Conservation (phyloP, 352 stramenopile genomes). For the Globisporangium sylvaticum region DNA sequence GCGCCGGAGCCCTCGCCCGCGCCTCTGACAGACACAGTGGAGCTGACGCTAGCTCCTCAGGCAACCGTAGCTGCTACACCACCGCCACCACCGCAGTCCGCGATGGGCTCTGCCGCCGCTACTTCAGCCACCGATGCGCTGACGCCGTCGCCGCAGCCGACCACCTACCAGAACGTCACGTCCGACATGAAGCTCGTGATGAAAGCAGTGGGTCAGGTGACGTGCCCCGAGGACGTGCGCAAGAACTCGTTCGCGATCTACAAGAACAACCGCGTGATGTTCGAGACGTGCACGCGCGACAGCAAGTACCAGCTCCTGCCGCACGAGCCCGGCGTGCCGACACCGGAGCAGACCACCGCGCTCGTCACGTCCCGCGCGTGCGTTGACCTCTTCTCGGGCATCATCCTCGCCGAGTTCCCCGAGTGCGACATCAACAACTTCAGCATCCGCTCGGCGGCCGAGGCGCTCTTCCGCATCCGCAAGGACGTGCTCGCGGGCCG, state of each 20-base stretch:
- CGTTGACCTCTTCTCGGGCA: slow-evolving; percentile 13
- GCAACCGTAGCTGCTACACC: background rate
- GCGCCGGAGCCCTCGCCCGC: background rate
- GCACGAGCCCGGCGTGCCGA: slow-evolving; percentile 3
- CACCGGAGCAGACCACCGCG: slow-evolving; percentile 11
- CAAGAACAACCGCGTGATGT: slow-evolving; percentile 38
- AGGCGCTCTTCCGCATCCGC: slow-evolving; percentile 24
- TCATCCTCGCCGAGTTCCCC: slow-evolving; percentile 11
- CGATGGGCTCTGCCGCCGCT: background rate
- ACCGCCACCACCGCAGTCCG: too few relatives aligned
- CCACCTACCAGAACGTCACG: slow-evolving; percentile 12
- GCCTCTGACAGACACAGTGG: background rate
- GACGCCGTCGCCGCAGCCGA: slow-evolving; percentile 1
- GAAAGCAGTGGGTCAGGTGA: slow-evolving; percentile 1
- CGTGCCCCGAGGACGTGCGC: slow-evolving; percentile 19
- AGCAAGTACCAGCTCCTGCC: slow-evolving; percentile 9
- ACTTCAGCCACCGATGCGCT: background rate
- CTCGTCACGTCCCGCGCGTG: slow-evolving; percentile 7
- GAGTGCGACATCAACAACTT: slow-evolving; percentile 18
- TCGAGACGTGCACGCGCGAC: slow-evolving; percentile 20
- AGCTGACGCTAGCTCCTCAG: background rate
- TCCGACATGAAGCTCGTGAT: slow-evolving; percentile 22
- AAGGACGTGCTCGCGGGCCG: slow-evolving; percentile 20
- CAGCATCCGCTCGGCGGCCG: slow-evolving; percentile 18
- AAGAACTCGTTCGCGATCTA: slow-evolving; percentile 38